Evolutionary conservation across 2,329 filamentous ascomycete genomes (phyloP), one percentile per base, ranked within the genome.

Genomic region (Pseudonectria foliicola): DNA sequence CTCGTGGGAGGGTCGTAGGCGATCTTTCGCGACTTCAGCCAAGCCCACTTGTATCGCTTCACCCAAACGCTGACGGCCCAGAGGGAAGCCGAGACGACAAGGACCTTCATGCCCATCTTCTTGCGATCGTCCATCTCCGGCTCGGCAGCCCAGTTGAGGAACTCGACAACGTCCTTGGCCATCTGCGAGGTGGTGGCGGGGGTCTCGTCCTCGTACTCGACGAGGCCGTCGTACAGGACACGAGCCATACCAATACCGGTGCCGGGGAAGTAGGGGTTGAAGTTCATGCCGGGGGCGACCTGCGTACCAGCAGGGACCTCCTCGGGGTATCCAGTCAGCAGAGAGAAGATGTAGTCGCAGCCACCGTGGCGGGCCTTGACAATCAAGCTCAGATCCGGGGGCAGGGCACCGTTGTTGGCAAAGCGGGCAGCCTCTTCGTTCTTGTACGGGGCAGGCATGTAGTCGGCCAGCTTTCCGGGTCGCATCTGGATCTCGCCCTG

Each of bases 251-350:
- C 92, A 64, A 98, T 98, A 62, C 90, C 90, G 53, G 92, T 96
- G 61, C 92, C 92, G 39, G 92, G 92, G 82, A 98, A 98, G 77
- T 95, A 98, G 42, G 92, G 92, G 79, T 98, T 98, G 80, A 98
- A 98, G 81, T 96, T 95, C 68, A 98, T 81, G 58, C 92, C 92
- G 43, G 81, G 79, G 54, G 80, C 82, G 41, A 98, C 83, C 54
- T 76, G 70, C 44, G 85, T 88, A 61, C 92, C 92, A 33, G 92
- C 86, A 35, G 92, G 92, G 41, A 87, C 76, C 70, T 98, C 92
- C 52, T 98, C 92, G 42, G 92, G 92, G 68, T 98, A 98, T 53
- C 92, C 92, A 37, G 92, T 98, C 60, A 98, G 71, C 64, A 98
- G 75, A 64, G 73, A 87, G 79, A 96, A 98, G 71, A 98, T 87